A percentile compares a stretch with the other conserved stretches of the same genome.
These are phyloP conservation scores for Phytopythium delawarense DNA, from an alignment of 352 stramenopile genomes.

Conservation along the genomic window DNA sequence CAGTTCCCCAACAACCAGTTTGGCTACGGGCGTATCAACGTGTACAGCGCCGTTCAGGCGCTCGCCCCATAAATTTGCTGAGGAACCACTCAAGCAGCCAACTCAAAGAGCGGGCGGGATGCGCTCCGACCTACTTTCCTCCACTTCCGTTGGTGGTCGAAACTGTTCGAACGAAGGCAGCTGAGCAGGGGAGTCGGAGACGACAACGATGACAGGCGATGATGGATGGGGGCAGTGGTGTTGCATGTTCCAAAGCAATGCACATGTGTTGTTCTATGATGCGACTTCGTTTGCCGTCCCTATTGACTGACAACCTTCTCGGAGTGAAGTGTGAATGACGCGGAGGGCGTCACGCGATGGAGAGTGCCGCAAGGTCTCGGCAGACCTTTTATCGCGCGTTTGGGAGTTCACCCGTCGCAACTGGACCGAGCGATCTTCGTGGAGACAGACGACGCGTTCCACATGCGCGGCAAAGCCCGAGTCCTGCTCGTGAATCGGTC, in stretches of 20 bases:
- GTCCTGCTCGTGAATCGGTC: no score
- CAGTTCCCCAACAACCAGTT: slow-evolving; percentile 59
- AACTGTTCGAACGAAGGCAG: not conserved
- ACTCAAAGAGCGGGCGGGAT: not conserved
- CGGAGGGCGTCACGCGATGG: not conserved
- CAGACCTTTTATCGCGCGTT: no score
- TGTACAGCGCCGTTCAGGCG: slow-evolving; percentile 25
- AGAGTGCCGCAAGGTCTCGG: no score
- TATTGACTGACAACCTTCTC: no score
- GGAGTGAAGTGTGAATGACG: not conserved
- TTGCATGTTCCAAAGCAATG: no score
- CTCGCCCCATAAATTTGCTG: not conserved
- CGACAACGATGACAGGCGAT: not conserved
- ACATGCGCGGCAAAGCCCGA: no score
- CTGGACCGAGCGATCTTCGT: not conserved
- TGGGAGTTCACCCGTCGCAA: not conserved
- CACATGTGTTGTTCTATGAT: no score
- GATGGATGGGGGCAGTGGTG: not conserved
- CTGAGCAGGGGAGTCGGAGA: not conserved
- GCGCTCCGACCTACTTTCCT: not conserved
- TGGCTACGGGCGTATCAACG: slow-evolving; percentile 50
- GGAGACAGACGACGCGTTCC: not conserved
- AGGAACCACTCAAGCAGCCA: not conserved
- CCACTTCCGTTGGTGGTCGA: not conserved
- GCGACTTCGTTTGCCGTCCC: no score